Base-by-base conservation (phyloP, 2,329 filamentous ascomycete genomes). In the Botrytis galanthina region DNA sequence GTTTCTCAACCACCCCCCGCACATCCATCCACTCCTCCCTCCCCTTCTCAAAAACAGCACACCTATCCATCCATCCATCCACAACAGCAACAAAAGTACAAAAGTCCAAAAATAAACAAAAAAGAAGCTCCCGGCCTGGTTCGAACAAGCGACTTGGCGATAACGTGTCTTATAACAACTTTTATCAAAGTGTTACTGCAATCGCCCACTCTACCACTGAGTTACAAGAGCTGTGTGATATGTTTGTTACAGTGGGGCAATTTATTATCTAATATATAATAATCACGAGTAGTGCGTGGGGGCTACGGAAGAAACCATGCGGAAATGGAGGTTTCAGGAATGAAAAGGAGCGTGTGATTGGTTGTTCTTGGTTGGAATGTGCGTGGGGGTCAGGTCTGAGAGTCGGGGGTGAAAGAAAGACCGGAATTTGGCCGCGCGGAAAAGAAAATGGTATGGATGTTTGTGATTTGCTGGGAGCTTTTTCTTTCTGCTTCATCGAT, bases 141-240 rank as follows among this genome's bases (percentile, higher is more conserved):
- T 71, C 69, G 69, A 71, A 71, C 69, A 71, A 71, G 57, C 54
- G 69, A 71, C 69, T 61, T 71, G 69, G 44, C 39, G 69, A 71
- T 71, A 42, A n/a, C 60, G 2, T 61, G 6, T 1, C 4, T n/a
- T 0, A 62, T 42, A 62, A 62, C 60, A 35, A 62, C 60, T 62
- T 39, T 22, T 62, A 62, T 42, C 6, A 63, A 39, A 63, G 61
- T 63, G 61, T 63, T 63, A 62, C 69, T 71, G 69, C 69, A 71
- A 71, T 71, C 69, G 39, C 44, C 69, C 69, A 61, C 69, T 71
- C 69, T 71, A 71, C 69, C 69, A 71, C 69, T 71, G 69, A 71
- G 69, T 61, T 71, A 71, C 42, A 61, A 48, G 69, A 71, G 57
- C 69, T n/a, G 1, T 37, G 12, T 35, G 2, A 7, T 51, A 0